A percentile compares a stretch with the other conserved stretches of the same genome.
Evolutionary conservation across 148 eudicot genomes (phyloP).

Genomic region (Silene uniflora): DNA sequence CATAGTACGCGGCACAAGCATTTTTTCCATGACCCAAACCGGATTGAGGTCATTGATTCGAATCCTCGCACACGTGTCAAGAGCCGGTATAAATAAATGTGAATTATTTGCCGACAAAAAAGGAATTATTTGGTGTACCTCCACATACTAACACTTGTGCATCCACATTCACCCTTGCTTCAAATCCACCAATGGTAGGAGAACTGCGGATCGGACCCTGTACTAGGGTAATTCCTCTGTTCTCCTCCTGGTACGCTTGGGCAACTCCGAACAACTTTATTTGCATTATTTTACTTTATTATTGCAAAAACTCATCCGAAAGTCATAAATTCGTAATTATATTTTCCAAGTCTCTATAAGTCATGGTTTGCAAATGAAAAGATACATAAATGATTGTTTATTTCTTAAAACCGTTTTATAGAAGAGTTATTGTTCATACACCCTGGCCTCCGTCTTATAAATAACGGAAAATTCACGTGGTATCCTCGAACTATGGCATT

Average conservation of each 20-base stretch:
- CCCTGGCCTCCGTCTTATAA: no score
- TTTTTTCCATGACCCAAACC: slow-evolving; percentile 50
- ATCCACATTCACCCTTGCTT: neutral
- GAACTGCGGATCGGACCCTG: slow-evolving; percentile 64
- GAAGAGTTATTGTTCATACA: no score
- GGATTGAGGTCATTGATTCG: slow-evolving; percentile 45
- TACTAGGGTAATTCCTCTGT: slow-evolving; percentile 64
- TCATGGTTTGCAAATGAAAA: no score
- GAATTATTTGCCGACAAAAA: slow-evolving; percentile 6
- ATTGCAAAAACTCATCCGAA: no score
- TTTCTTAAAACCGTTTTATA: no score
- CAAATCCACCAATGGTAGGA: slow-evolving; percentile 48
- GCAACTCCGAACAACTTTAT: slow-evolving; percentile 37
- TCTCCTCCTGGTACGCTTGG: slow-evolving; percentile 57
- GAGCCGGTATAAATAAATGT: slow-evolving; percentile 30
- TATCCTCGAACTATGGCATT: no score
- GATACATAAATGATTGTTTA: no score
- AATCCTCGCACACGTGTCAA: slow-evolving; percentile 46
- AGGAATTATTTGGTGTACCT: slow-evolving; percentile 47
- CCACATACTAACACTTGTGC: slow-evolving; percentile 50
- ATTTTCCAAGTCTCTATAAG: no score
- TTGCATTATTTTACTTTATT: no score
- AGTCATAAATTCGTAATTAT: no score
- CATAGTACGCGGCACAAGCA: slow-evolving; percentile 61
- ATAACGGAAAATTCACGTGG: no score